A percentile compares a stretch with the other conserved stretches of the same genome.
These are phyloP conservation scores for Canavalia gladiata DNA, from an alignment of 306 rosid genomes.

Conservation along the genomic window DNA sequence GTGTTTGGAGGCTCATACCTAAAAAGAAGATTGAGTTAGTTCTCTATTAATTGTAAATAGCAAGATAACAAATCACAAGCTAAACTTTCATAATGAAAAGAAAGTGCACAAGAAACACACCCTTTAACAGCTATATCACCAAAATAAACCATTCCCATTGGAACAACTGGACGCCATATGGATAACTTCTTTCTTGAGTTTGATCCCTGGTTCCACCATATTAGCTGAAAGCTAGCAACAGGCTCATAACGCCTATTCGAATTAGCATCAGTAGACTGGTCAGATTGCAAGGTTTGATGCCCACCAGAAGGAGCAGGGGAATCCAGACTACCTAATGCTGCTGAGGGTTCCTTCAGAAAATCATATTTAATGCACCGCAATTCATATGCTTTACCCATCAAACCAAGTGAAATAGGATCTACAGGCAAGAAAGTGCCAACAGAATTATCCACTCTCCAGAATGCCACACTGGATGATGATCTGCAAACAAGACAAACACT, in stretches of 20 bases:
- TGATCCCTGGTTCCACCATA: constrained; percentile 94
- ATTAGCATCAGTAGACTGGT: constrained; percentile 58
- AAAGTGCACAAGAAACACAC: constrained; percentile 56
- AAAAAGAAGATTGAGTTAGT: constrained; percentile 35
- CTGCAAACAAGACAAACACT: constrained; percentile 60
- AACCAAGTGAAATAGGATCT: constrained; percentile 61
- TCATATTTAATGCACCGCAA: constrained; percentile 79
- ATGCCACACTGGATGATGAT: constrained; percentile 61
- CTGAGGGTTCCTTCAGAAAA: constrained; percentile 60
- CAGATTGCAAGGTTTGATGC: constrained; percentile 53
- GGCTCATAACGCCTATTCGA: constrained; percentile 75
- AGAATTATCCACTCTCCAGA: constrained; percentile 95
- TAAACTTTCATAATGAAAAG: neutral
- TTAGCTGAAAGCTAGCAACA: constrained; percentile 83
- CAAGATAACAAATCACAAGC: constrained; percentile 32
- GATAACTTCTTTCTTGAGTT: constrained; percentile 79
- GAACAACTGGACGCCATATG: constrained; percentile 94
- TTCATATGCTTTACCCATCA: constrained; percentile 76
- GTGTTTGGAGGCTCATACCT: constrained; percentile 96
- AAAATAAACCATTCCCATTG: constrained; percentile 82
- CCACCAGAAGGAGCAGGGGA: constrained; percentile 53
- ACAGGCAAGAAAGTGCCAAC: constrained; percentile 94
- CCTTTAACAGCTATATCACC: constrained; percentile 91
- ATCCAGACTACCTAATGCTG: constrained; percentile 52
- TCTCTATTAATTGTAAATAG: constrained; percentile 36